These are phyloP conservation scores for Prosopis cineraria DNA, from an alignment of 306 rosid genomes.

Conservation along the genomic window DNA sequence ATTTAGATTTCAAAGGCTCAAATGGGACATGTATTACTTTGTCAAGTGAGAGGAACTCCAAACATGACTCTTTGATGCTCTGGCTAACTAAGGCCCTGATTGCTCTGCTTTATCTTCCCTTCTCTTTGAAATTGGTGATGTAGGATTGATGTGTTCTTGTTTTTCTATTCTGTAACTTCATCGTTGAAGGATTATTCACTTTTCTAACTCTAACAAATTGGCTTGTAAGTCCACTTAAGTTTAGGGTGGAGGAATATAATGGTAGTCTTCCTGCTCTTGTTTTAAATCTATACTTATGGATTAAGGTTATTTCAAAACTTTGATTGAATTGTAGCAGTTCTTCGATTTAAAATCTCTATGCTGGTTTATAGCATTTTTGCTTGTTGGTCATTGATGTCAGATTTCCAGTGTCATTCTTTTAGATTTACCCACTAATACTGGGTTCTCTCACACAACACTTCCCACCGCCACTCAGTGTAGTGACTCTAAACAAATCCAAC, in stretches of 20 bases:
- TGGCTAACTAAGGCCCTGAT: constrained; percentile 61
- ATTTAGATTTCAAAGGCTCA: too few relatives aligned
- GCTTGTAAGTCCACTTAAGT: constrained; percentile 46
- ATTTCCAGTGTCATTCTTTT: constrained; percentile 42
- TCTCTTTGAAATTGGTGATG: constrained; percentile 38
- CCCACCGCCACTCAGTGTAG: background rate
- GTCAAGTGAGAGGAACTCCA: constrained; percentile 43
- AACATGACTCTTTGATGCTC: constrained; percentile 44
- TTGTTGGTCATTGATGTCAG: constrained; percentile 27
- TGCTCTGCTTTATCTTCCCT: constrained; percentile 42
- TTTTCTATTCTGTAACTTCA: background rate
- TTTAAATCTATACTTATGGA: constrained; percentile 48
- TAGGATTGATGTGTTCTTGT: background rate
- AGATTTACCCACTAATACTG: constrained; percentile 48
- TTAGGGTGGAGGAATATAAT: constrained; percentile 31
- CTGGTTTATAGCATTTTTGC: background rate
- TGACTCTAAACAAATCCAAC: too few relatives aligned
- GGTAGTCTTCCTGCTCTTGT: constrained; percentile 47
- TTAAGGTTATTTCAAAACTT: constrained; percentile 40
- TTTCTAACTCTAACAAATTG: background rate
- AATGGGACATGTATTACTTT: too few relatives aligned
- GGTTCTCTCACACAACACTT: constrained; percentile 51
- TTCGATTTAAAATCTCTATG: background rate
- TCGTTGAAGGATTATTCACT: background rate
- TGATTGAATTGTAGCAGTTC: background rate